phyloP scores from a whole-genome alignment of 768 basidiomycete species.

The Rhizopogon sp. region DNA sequence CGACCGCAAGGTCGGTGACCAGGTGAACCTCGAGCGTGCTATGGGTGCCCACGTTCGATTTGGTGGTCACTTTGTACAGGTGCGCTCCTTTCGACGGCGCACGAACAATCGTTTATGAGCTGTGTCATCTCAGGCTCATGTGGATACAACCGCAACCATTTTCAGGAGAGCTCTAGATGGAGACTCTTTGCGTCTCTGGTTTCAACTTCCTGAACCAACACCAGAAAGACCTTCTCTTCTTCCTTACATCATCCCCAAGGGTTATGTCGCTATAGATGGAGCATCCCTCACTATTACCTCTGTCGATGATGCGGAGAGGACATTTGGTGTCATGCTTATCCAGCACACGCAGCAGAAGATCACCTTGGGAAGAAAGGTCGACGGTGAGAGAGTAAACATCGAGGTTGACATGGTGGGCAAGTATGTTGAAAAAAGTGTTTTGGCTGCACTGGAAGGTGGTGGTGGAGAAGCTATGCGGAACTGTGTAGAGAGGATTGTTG shows the following conservation, averaged over 20 bases:
- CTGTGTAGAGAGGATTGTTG: slow-evolving; percentile 55
- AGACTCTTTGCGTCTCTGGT: slow-evolving; percentile 81
- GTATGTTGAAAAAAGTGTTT: slow-evolving; percentile 82
- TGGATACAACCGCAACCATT: slow-evolving; percentile 84
- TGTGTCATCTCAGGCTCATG: slow-evolving; percentile 68
- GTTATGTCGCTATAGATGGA: slow-evolving; percentile 92
- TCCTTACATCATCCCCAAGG: slow-evolving; percentile 87
- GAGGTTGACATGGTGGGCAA: slow-evolving; percentile 96
- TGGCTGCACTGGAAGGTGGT: slow-evolving; percentile 55
- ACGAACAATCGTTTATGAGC: background rate
- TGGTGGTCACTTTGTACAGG: slow-evolving; percentile 98
- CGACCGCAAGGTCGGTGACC: slow-evolving; percentile 69
- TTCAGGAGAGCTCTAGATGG: slow-evolving; percentile 66
- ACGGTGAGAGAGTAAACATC: slow-evolving; percentile 86
- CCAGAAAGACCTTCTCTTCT: slow-evolving; percentile 57
- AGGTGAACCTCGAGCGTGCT: slow-evolving; percentile 90
- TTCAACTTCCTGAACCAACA: slow-evolving; percentile 66
- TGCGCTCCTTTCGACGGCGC: slow-evolving; percentile 25
- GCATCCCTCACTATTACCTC: slow-evolving; percentile 86
- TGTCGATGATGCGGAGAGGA: slow-evolving; percentile 57
- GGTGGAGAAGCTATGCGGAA: slow-evolving; percentile 42
- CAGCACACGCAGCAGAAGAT: slow-evolving; percentile 89
- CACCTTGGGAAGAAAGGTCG: slow-evolving; percentile 65
- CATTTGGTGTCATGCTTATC: slow-evolving; percentile 93
- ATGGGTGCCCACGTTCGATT: slow-evolving; percentile 90